phyloP scores from a whole-genome alignment of 2,329 filamentous ascomycete genomes.

The Aureobasidium sp. region DNA sequence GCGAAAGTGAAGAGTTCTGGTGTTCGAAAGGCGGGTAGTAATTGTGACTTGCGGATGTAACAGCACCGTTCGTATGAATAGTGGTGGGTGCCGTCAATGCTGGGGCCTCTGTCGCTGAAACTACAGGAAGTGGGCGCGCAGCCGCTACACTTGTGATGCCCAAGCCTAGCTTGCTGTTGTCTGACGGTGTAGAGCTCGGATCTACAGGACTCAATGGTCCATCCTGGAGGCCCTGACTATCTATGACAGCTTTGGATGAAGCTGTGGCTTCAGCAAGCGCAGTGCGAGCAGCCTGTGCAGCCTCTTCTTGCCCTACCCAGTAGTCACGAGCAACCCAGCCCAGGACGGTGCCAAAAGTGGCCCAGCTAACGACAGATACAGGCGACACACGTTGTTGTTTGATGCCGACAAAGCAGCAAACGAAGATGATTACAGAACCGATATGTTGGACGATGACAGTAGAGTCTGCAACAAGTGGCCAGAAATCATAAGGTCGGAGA shows the following conservation, averaged over 20 bases:
- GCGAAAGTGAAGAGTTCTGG: constrained; percentile 38
- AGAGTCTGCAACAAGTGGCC: constrained; percentile 89
- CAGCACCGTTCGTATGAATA: constrained; percentile 22
- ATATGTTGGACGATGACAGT: constrained; percentile 97
- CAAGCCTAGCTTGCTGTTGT: constrained; percentile 19
- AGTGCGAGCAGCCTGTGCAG: constrained; percentile 26
- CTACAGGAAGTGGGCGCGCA: neutral
- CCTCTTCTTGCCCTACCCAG: constrained; percentile 71
- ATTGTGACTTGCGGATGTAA: constrained; percentile 38
- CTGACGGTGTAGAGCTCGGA: neutral
- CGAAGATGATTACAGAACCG: constrained; percentile 87
- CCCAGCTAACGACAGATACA: constrained; percentile 79
- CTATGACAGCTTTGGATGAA: constrained; percentile 10
- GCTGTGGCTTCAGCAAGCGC: constrained; percentile 21
- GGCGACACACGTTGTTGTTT: constrained; percentile 81
- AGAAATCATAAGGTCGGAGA: constrained; percentile 93
- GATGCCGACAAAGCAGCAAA: constrained; percentile 89
- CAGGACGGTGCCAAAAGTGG: constrained; percentile 71
- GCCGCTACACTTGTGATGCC: neutral
- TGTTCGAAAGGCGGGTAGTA: constrained; percentile 30
- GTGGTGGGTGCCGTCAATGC: constrained; percentile 19
- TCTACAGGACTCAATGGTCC: neutral
- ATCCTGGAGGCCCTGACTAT: neutral
- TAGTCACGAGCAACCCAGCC: constrained; percentile 90
- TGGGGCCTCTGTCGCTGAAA: neutral